A percentile compares a stretch with the other conserved stretches of the same genome.
Conservation (phyloP, 2,329 filamentous ascomycete genomes). For the Fusarium buxicola region DNA sequence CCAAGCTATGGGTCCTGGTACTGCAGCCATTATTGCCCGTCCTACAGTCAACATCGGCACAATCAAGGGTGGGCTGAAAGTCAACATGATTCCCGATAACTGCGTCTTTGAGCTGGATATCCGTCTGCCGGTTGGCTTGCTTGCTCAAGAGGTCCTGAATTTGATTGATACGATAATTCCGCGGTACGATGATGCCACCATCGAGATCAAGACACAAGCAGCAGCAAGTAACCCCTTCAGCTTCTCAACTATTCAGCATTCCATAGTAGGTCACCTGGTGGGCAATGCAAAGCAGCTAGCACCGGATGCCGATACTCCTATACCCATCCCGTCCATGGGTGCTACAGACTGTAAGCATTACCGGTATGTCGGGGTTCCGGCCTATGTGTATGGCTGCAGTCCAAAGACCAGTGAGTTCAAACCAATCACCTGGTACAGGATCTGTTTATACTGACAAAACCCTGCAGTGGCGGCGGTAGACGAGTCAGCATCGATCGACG, state of each 20-base stretch:
- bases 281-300: not conserved
- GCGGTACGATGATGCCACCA: not conserved
- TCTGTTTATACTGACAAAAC: not conserved
- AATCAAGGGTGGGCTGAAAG: slow-evolving; percentile 4
- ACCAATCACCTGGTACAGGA: not conserved
- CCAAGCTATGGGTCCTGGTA: slow-evolving; percentile 9
- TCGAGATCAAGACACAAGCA: not conserved
- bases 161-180: not conserved
- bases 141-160: not conserved
- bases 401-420: slow-evolving; percentile 3
- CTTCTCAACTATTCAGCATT: not conserved
- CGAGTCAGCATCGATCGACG: slow-evolving; percentile 2
- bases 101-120: slow-evolving; percentile 4
- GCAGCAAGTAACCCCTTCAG: slow-evolving; percentile 6
- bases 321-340: slow-evolving; percentile 12
- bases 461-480: not conserved
- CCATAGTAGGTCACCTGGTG: not conserved
- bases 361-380: not conserved
- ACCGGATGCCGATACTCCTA: not conserved
- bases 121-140: not conserved
- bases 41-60: slow-evolving; percentile 5
- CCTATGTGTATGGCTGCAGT: slow-evolving; percentile 10
- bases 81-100: slow-evolving; percentile 13
- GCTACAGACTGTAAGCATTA: slow-evolving; percentile 13
- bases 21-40: not conserved